A percentile compares a stretch with the other conserved stretches of the same genome.
Conservation (phyloP, 2,329 filamentous ascomycete genomes). For the Scytalidium lignicola region DNA sequence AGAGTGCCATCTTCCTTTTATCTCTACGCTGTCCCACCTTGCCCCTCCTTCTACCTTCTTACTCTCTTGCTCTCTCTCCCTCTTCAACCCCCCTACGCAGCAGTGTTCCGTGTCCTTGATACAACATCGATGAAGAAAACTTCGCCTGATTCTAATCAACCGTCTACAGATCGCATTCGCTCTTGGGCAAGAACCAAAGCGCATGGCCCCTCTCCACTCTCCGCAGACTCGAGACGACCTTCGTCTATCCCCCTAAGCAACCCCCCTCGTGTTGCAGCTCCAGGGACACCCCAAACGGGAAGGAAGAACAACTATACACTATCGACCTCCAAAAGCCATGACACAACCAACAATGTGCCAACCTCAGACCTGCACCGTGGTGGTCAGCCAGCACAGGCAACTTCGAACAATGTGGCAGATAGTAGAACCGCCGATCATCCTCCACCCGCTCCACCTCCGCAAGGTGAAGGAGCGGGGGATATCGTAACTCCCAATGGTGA, state of each 20-base stretch:
- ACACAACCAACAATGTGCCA: constrained; percentile 17
- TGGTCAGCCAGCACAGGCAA: constrained; percentile 21
- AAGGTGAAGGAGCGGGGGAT: constrained; percentile 52
- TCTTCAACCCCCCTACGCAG: neutral
- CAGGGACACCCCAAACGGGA: constrained; percentile 17
- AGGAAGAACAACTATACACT: constrained; percentile 4
- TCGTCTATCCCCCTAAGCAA: constrained; percentile 35
- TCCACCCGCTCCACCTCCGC: constrained; percentile 40
- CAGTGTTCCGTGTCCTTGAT: neutral
- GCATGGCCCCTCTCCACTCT: constrained; percentile 44
- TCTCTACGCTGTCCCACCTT: neutral
- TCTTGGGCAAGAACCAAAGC: constrained; percentile 49
- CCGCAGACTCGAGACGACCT: constrained; percentile 27
- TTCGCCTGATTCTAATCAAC: constrained; percentile 40
- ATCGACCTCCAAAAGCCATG: constrained; percentile 15
- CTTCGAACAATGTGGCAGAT: constrained; percentile 27
- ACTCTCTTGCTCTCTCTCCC: neutral
- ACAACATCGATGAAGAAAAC: constrained; percentile 56
- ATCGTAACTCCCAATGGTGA: constrained; percentile 39
- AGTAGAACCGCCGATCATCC: constrained; percentile 28
- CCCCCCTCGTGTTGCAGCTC: constrained; percentile 8
- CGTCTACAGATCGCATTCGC: constrained; percentile 51
- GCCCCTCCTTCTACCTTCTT: neutral
- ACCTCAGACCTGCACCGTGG: constrained; percentile 20
- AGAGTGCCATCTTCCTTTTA: neutral